Base-by-base conservation (phyloP, 2,329 filamentous ascomycete species). In the Cercospora sp. region DNA sequence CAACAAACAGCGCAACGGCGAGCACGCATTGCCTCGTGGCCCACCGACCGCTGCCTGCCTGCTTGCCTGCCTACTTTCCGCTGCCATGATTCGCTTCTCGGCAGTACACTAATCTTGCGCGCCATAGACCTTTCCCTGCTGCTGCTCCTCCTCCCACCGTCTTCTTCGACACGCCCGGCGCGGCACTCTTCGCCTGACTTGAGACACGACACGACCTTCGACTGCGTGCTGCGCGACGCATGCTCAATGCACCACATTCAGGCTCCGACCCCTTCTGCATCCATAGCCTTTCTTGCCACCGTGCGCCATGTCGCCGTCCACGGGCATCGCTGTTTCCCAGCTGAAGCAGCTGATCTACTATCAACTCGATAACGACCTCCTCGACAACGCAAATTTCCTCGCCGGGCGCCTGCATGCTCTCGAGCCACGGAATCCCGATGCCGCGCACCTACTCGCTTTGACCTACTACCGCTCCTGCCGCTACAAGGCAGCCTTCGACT, bases 341-440 rank as follows among this genome's bases (percentile, higher is more conserved):
- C 82, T 90, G 75, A 84, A 88, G 75, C 87, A 90, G 74, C 82
- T 90, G 60, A 86, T 91, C 70, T 89, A 88, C 81, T 90, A 91
- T 78, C 86, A 90, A 77, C 89, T 99, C 79, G 95, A 99, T 84
- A 97, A 97, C 78, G 90, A 93, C 77, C 88, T 94, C 43, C 86
- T 91, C 77, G 89, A 94, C 66, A 98, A 97, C 78, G 95, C 95
- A 66, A 89, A 97, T 51, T 99, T 99, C 82, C 92, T 97, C 70
- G 91, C 95, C 69, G 92, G 94, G 77, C 89, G 95, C 72, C 87
- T 97, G 21, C 86, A 89, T 70, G 94, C 93, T 61, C 91, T 94
- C 74, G 94, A 98, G 75, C 88, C 91, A 26, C 89, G 91, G 75
- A 91, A 90, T 21, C 85, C 87, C 67, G 95, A 99, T 80, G 90